A percentile compares a stretch with the other conserved stretches of the same genome.
These are phyloP conservation scores for Escovopsis weberi DNA, from an alignment of 2,329 filamentous ascomycete species.

Conservation along the genomic window DNA sequence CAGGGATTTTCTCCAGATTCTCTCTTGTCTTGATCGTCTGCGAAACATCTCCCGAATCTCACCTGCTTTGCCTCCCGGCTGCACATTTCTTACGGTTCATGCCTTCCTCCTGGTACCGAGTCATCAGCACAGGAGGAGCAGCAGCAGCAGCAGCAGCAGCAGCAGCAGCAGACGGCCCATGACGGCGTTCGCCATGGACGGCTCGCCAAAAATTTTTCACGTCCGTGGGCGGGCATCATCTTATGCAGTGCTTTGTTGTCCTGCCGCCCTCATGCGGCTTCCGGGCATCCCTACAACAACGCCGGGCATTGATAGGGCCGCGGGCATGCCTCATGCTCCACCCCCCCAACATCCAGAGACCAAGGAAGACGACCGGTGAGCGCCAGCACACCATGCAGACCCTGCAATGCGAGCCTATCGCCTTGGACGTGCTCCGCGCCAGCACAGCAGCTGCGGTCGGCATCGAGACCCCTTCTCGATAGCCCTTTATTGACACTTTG, in stretches of 20 bases:
- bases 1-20: too few relatives aligned
- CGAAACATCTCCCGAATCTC: too few relatives aligned
- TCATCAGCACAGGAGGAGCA: background rate
- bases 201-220: conserved; percentile 3
- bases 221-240: conserved; percentile 5
- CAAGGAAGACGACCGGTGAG: conserved; percentile 26
- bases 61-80: too few relatives aligned
- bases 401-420: conserved; percentile 26
- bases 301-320: conserved; percentile 29
- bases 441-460: conserved; percentile 32
- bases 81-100: too few relatives aligned
- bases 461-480: conserved; percentile 24
- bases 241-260: conserved; percentile 29
- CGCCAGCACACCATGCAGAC: conserved; percentile 16
- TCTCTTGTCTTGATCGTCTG: too few relatives aligned
- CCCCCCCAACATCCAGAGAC: conserved; percentile 16
- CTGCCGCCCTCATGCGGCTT: conserved; percentile 29
- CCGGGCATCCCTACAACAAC: conserved; percentile 16
- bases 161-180: background rate
- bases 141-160: background rate
- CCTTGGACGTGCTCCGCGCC: conserved; percentile 24
- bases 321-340: conserved; percentile 14
- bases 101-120: too few relatives aligned
- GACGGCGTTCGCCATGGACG: background rate
- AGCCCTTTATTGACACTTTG: conserved; percentile 7